Percentiles rank a stretch among this genome's conserved stretches.
Evolutionary conservation across 768 basidiomycete genomes (phyloP).

Genomic region (Ephemerocybe angulata): DNA sequence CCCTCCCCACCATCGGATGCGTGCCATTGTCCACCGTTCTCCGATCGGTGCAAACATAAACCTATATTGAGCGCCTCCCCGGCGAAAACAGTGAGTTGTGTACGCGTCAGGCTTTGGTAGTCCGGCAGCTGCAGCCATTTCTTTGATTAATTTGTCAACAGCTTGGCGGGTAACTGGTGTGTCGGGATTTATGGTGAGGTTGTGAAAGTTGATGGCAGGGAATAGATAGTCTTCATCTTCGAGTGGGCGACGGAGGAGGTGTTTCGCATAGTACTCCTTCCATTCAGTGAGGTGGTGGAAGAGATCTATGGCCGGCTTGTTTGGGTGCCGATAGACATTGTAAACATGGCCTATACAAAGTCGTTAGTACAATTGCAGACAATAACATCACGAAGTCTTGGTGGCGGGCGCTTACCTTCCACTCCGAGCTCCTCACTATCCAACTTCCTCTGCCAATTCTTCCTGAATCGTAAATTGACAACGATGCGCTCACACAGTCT

Average conservation of each 20-base stretch:
- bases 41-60: constrained; percentile 32
- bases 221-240: constrained; percentile 28
- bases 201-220: constrained; percentile 23
- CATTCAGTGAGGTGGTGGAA: constrained; percentile 17
- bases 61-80: constrained; percentile 32
- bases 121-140: constrained; percentile 19
- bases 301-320: constrained; percentile 17
- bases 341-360: not conserved
- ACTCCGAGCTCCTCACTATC: not conserved
- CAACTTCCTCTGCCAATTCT: not conserved
- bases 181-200: not conserved
- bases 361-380: not conserved
- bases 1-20: constrained; percentile 34
- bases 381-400: not conserved
- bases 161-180: not conserved
- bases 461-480: not conserved
- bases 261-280: constrained; percentile 15
- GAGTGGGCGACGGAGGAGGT: constrained; percentile 16
- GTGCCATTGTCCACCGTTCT: constrained; percentile 24
- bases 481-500: not conserved
- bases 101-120: constrained; percentile 13
- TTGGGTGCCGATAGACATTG: not conserved
- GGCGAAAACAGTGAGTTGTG: constrained; percentile 31
- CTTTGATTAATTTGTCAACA: constrained; percentile 24
- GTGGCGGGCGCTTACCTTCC: not conserved